These are phyloP conservation scores for Cantharellus cinnabarinus DNA, from an alignment of 768 basidiomycete species.

Conservation along the genomic window DNA sequence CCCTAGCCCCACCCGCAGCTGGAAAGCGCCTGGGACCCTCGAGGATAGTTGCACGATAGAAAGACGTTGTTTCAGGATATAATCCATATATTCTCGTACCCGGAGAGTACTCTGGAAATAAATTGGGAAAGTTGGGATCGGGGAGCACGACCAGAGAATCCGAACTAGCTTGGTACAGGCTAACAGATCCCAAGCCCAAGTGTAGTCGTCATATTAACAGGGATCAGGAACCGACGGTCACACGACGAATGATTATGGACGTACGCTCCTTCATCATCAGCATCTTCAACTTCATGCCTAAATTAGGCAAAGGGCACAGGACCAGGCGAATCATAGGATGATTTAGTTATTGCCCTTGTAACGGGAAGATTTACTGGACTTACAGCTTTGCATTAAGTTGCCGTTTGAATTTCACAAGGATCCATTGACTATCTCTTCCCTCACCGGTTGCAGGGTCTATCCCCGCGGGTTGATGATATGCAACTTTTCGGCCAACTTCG, in stretches of 20 bases:
- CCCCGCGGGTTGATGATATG: slow-evolving; percentile 42
- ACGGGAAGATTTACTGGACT: slow-evolving; percentile 21
- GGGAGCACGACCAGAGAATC: slow-evolving; percentile 59
- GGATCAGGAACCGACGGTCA: background rate
- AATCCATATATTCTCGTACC: slow-evolving; percentile 66
- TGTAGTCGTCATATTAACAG: background rate
- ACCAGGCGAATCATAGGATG: background rate
- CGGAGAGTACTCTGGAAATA: slow-evolving; percentile 49
- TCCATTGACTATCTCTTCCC: slow-evolving; percentile 39
- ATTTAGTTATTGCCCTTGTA: background rate
- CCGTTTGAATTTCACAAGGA: slow-evolving; percentile 52
- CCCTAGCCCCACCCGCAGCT: slow-evolving; percentile 16
- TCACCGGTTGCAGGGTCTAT: slow-evolving; percentile 17
- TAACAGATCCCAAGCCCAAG: slow-evolving; percentile 1
- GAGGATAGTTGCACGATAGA: slow-evolving; percentile 72
- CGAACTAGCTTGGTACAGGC: background rate
- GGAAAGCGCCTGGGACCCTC: slow-evolving; percentile 33
- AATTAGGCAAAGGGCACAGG: background rate
- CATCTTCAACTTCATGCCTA: slow-evolving; percentile 75
- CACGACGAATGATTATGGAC: slow-evolving; percentile 8
- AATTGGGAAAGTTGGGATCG: slow-evolving; percentile 40
- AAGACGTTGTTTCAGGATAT: slow-evolving; percentile 83
- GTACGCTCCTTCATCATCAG: slow-evolving; percentile 48
- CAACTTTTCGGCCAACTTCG: slow-evolving; percentile 57
- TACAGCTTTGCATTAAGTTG: slow-evolving; percentile 56